phyloP scores from a whole-genome alignment of 176 grass and related monocot species.

The Musa itinerans region DNA sequence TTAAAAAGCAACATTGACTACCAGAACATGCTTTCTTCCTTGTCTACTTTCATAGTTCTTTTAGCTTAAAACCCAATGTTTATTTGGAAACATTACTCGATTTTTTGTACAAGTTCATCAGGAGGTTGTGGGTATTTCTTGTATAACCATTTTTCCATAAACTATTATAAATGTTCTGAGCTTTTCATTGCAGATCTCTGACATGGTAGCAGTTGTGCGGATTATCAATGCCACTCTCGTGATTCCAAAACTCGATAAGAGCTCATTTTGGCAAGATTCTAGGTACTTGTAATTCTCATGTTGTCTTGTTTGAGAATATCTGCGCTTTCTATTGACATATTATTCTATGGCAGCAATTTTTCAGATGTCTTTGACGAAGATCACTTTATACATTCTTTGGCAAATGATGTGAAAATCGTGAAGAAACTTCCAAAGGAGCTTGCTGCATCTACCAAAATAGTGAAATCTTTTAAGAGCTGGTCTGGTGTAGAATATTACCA shows the following conservation, averaged over 20 bases:
- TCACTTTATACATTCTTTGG: slow-evolving; percentile 62
- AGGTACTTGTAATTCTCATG: slow-evolving; percentile 28
- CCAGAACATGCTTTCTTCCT: no score
- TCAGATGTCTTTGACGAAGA: slow-evolving; percentile 92
- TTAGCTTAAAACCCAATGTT: no score
- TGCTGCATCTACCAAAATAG: slow-evolving; percentile 53
- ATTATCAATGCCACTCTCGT: slow-evolving; percentile 85
- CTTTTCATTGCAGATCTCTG: slow-evolving; percentile 57
- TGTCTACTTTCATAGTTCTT: no score
- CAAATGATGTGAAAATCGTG: slow-evolving; percentile 68
- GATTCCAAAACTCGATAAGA: slow-evolving; percentile 94
- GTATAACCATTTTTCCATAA: neutral
- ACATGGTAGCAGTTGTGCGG: slow-evolving; percentile 78
- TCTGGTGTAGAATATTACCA: slow-evolving; percentile 76
- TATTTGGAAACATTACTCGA: no score
- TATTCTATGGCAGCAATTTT: slow-evolving; percentile 52
- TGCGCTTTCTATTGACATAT: neutral
- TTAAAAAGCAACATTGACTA: no score
- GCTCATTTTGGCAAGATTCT: slow-evolving; percentile 90
- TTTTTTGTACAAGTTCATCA: no score
- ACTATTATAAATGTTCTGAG: slow-evolving; percentile 2
- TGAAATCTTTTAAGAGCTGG: slow-evolving; percentile 90
- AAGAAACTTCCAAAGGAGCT: slow-evolving; percentile 69
- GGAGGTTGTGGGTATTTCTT: no score
- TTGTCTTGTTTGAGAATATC: neutral